phyloP scores from a whole-genome alignment of 805 yeast genomes.

The Candida easanensis region DNA sequence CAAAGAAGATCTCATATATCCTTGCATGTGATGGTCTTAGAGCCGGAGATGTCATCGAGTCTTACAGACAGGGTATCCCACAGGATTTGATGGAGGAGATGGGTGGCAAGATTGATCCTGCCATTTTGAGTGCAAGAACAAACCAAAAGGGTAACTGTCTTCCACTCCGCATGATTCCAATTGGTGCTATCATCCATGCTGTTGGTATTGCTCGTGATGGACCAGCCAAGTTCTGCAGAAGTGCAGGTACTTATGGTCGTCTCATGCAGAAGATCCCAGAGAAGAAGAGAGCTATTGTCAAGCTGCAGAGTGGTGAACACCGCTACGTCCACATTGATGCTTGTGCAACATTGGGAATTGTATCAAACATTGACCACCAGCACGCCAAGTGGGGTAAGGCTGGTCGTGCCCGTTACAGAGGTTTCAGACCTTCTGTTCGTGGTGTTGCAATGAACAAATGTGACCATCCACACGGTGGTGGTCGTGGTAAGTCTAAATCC shows the following conservation, averaged over 20 bases:
- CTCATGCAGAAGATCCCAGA: conserved; percentile 75
- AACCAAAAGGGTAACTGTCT: conserved; percentile 93
- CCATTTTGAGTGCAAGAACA: conserved; percentile 79
- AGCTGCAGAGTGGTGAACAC: conserved; percentile 89
- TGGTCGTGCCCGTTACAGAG: conserved; percentile 89
- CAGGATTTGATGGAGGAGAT: conserved; percentile 67
- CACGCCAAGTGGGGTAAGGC: conserved; percentile 92
- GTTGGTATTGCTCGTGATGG: conserved; percentile 77
- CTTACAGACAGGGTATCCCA: conserved; percentile 88
- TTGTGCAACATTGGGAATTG: conserved; percentile 91
- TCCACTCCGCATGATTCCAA: conserved; percentile 90
- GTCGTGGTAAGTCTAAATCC: conserved; percentile 98
- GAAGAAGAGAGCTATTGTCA: conserved; percentile 68
- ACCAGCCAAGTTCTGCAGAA: conserved; percentile 82
- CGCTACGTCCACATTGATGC: conserved; percentile 83
- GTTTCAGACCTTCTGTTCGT: conserved; percentile 92
- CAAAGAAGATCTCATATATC: conserved; percentile 71
- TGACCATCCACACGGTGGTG: conserved; percentile 99
- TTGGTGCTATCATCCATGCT: conserved; percentile 86
- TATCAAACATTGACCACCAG: conserved; percentile 90
- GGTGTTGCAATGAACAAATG: conserved; percentile 98
- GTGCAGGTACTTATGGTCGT: conserved; percentile 95
- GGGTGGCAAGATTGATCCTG: conserved; percentile 93
- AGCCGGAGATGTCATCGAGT: conserved; percentile 87
- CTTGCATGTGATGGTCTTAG: conserved; percentile 91